Evolutionary conservation across 78 protist species (phyloP).

Genomic region (Cavenderia fasciculata): DNA sequence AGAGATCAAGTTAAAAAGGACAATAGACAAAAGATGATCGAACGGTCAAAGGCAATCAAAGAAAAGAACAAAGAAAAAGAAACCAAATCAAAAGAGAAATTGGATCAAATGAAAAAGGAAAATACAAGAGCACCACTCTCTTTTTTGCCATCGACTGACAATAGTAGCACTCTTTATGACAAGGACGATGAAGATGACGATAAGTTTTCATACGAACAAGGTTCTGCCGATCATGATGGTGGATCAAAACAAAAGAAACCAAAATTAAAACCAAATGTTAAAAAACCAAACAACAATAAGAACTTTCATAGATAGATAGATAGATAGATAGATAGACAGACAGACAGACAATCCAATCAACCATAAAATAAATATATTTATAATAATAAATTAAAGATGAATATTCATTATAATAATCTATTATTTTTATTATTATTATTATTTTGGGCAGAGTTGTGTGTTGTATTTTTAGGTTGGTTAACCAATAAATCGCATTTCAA

Average conservation of each 20-base stretch:
- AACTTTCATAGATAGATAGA: conserved; percentile 11
- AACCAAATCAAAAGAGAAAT: conserved; percentile 12
- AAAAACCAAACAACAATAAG: conserved; percentile 31
- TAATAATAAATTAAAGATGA: neutral
- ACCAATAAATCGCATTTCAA: neutral
- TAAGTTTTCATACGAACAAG: neutral
- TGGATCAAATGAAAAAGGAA: neutral
- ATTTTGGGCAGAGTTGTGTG: neutral
- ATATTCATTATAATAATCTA: neutral
- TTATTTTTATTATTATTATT: neutral
- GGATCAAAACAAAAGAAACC: neutral
- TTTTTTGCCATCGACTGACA: neutral
- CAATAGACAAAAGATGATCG: conserved; percentile 34
- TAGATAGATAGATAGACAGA: neutral
- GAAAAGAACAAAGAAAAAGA: conserved; percentile 24
- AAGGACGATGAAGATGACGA: neutral
- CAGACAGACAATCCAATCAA: neutral
- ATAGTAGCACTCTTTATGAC: neutral
- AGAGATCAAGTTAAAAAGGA: conserved; percentile 38
- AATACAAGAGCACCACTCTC: neutral
- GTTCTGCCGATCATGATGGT: neutral
- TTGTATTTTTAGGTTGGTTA: neutral
- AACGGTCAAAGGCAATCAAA: conserved; percentile 13
- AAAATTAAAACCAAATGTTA: conserved; percentile 48
- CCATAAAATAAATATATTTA: neutral